A percentile compares a stretch with the other conserved stretches of the same genome.
These are phyloP conservation scores for Penicillium taxi DNA, from an alignment of 495 filamentous ascomycete genomes.

Conservation along the genomic window DNA sequence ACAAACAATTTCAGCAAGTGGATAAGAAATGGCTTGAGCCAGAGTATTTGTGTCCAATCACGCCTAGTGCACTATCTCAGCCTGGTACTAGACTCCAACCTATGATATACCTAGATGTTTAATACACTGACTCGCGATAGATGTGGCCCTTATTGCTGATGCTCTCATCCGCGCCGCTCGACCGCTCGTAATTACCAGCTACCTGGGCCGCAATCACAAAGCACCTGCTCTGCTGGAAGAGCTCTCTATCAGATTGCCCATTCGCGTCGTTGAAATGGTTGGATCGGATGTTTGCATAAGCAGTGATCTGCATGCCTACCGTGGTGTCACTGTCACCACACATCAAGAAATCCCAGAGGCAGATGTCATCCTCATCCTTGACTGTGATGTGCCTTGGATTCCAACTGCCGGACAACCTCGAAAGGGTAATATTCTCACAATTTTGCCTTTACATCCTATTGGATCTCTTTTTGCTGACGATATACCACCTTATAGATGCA, in stretches of 20 bases:
- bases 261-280: conserved; percentile 75
- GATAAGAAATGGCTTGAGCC: conserved; percentile 42
- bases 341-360: conserved; percentile 33
- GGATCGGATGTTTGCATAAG: conserved; percentile 90
- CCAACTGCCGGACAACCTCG: conserved; percentile 45
- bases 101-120: neutral
- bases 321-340: conserved; percentile 62
- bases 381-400: conserved; percentile 73
- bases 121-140: conserved; percentile 1
- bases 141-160: conserved; percentile 54
- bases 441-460: neutral
- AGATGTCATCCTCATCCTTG: conserved; percentile 76
- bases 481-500: conserved; percentile 11
- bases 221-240: conserved; percentile 59
- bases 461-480: neutral
- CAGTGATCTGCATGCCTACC: conserved; percentile 58
- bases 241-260: conserved; percentile 65
- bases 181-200: conserved; percentile 71
- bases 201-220: conserved; percentile 62
- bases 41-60: conserved; percentile 61
- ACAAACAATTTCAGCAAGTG: conserved; percentile 34
- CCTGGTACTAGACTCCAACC: conserved; percentile 24
- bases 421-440: conserved; percentile 26
- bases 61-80: conserved; percentile 59
- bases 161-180: conserved; percentile 59